Evolutionary conservation across 352 stramenopile genomes (phyloP).

Genomic region (Pythium brassicae): DNA sequence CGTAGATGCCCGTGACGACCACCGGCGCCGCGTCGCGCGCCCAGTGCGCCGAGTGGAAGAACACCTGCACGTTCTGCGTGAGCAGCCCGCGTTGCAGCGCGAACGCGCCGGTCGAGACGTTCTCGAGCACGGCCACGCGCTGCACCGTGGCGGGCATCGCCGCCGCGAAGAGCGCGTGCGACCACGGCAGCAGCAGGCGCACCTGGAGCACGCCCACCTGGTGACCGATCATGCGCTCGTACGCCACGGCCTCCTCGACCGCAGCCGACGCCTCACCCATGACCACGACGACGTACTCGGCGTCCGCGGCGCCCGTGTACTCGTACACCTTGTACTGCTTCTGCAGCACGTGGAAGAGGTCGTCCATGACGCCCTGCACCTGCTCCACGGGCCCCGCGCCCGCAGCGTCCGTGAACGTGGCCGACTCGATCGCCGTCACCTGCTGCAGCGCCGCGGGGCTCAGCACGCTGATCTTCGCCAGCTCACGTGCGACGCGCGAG

Average conservation of each 20-base stretch:
- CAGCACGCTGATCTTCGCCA: constrained; percentile 53
- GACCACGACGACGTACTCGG: constrained; percentile 68
- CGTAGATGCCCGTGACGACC: constrained; percentile 66
- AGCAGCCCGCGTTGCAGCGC: constrained; percentile 64
- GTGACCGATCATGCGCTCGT: constrained; percentile 66
- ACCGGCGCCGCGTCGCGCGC: constrained; percentile 20
- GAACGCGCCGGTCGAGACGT: constrained; percentile 53
- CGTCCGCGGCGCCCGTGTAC: constrained; percentile 61
- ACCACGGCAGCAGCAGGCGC: constrained; percentile 69
- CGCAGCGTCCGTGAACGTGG: constrained; percentile 7
- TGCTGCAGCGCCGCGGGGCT: constrained; percentile 46
- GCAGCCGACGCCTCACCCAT: constrained; percentile 55
- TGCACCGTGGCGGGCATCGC: constrained; percentile 48
- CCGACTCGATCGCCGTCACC: constrained; percentile 28
- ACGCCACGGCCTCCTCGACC: constrained; percentile 55
- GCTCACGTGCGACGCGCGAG: constrained; percentile 53
- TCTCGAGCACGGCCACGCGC: constrained; percentile 73
- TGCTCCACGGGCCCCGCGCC: constrained; percentile 44
- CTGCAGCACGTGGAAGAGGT: constrained; percentile 67
- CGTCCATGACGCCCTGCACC: constrained; percentile 70
- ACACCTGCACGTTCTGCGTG: constrained; percentile 69
- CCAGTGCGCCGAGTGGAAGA: constrained; percentile 61
- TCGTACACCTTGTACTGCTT: constrained; percentile 82
- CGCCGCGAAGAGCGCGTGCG: constrained; percentile 59
- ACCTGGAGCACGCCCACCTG: constrained; percentile 81